These are phyloP conservation scores for Striga asiatica DNA, from an alignment of 257 asterid genomes.

Conservation along the genomic window DNA sequence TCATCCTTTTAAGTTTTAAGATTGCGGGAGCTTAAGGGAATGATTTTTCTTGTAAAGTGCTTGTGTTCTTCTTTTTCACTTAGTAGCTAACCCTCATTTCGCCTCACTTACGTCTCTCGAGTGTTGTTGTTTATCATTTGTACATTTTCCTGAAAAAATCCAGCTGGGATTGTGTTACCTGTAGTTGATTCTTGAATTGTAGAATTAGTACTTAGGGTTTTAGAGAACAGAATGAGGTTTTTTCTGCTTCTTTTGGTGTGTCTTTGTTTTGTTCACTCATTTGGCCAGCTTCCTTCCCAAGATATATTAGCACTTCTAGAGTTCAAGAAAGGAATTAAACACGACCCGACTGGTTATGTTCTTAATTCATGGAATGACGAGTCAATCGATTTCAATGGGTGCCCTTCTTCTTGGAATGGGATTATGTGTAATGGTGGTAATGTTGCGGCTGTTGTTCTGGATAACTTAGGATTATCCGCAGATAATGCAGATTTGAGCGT, in stretches of 20 bases:
- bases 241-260: slow-evolving; percentile 38
- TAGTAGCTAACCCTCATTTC: too few relatives aligned
- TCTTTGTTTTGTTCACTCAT: slow-evolving; percentile 35
- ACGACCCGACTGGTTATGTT: slow-evolving; percentile 86
- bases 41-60: too few relatives aligned
- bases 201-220: slow-evolving; percentile 13
- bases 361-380: slow-evolving; percentile 91
- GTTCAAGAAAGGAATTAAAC: slow-evolving; percentile 89
- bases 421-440: slow-evolving; percentile 92
- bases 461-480: slow-evolving; percentile 56
- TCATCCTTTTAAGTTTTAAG: not conserved
- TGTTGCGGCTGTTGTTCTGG: slow-evolving; percentile 90
- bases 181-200: slow-evolving; percentile 11
- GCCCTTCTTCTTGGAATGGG: slow-evolving; percentile 98
- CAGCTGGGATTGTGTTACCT: slow-evolving; percentile 1
- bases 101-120: not conserved
- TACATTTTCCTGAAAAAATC: slow-evolving; percentile 14
- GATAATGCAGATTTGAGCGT: slow-evolving; percentile 67
- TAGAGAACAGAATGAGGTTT: slow-evolving; percentile 33
- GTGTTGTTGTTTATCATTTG: not conserved
- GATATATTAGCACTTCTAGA: slow-evolving; percentile 74
- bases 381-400: slow-evolving; percentile 91
- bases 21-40: not conserved
- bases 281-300: slow-evolving; percentile 91
- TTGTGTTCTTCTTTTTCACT: too few relatives aligned